A percentile compares a stretch with the other conserved stretches of the same genome.
phyloP scores from a whole-genome alignment of 345 rosid species.

The Iberis pinnata region DNA sequence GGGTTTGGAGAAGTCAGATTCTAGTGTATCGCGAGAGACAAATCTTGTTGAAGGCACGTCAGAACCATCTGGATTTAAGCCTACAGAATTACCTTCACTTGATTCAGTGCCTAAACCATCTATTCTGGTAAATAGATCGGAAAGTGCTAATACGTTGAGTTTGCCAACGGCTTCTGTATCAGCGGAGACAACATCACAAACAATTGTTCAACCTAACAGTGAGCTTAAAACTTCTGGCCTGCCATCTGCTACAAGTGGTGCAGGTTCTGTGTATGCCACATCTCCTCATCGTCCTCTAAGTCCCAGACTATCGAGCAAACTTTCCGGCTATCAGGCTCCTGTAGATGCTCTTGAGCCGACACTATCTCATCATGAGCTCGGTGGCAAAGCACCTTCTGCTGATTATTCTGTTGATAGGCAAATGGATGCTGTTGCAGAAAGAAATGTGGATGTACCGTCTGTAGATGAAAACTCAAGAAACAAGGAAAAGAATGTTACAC shows the following conservation, averaged over 20 bases:
- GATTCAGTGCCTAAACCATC: slow-evolving; percentile 36
- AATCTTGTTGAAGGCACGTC: slow-evolving; percentile 38
- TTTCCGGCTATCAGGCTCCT: slow-evolving; percentile 42
- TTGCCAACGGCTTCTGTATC: slow-evolving; percentile 35
- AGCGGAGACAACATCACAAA: slow-evolving; percentile 31
- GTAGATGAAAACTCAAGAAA: slow-evolving; percentile 39
- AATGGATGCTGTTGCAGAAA: slow-evolving; percentile 34
- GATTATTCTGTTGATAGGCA: slow-evolving; percentile 54
- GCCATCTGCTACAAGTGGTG: slow-evolving; percentile 38
- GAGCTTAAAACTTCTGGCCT: slow-evolving; percentile 39
- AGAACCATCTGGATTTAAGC: slow-evolving; percentile 34
- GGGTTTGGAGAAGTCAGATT: slow-evolving; percentile 49
- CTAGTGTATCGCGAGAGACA: slow-evolving; percentile 36
- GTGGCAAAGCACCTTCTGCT: slow-evolving; percentile 35
- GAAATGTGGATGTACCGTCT: slow-evolving; percentile 35
- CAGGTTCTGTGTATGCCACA: slow-evolving; percentile 37
- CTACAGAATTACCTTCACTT: slow-evolving; percentile 35
- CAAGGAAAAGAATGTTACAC: slow-evolving; percentile 39
- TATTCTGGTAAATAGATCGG: slow-evolving; percentile 29
- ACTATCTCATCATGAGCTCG: slow-evolving; percentile 37
- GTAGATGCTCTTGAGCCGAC: slow-evolving; percentile 35
- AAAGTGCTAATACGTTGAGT: slow-evolving; percentile 20
- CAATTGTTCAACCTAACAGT: slow-evolving; percentile 25
- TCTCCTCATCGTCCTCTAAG: slow-evolving; percentile 50
- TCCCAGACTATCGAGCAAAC: slow-evolving; percentile 48